These are phyloP conservation scores for Coniella lustricola DNA, from an alignment of 2,329 filamentous ascomycete species.

Conservation along the genomic window DNA sequence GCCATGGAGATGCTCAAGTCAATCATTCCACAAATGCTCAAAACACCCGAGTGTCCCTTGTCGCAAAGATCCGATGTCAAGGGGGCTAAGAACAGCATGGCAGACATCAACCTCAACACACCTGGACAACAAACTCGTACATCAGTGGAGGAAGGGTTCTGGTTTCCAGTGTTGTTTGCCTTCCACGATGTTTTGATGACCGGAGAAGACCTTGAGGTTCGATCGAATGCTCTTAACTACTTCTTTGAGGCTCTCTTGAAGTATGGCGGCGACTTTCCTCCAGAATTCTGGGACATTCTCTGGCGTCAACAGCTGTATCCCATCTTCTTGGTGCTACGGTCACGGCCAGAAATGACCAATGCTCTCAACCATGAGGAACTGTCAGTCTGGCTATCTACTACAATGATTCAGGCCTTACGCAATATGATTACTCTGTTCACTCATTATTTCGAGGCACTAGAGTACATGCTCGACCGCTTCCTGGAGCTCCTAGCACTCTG, in stretches of 20 bases:
- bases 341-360: constrained; percentile 92
- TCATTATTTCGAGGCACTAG: constrained; percentile 91
- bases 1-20: constrained; percentile 93
- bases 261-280: constrained; percentile 85
- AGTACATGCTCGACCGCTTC: constrained; percentile 98
- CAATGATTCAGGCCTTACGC: constrained; percentile 95
- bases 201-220: constrained; percentile 93
- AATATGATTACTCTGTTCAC: constrained; percentile 99
- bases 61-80: constrained; percentile 51
- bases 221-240: constrained; percentile 85
- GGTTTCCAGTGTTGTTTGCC: constrained; percentile 96
- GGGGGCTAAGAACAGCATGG: constrained; percentile 26
- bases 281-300: constrained; percentile 96
- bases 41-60: constrained; percentile 88
- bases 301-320: constrained; percentile 96
- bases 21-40: constrained; percentile 89
- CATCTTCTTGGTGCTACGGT: constrained; percentile 96
- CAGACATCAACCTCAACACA: constrained; percentile 37
- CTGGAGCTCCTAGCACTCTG: constrained; percentile 88
- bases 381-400: constrained; percentile 97
- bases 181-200: constrained; percentile 99
- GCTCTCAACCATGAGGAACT: constrained; percentile 93
- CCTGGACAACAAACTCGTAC: constrained; percentile 63
- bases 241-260: constrained; percentile 90
- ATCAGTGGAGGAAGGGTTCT: constrained; percentile 92